These are phyloP conservation scores for Trichoderma gamsii DNA, from an alignment of 495 filamentous ascomycete species.

Conservation along the genomic window DNA sequence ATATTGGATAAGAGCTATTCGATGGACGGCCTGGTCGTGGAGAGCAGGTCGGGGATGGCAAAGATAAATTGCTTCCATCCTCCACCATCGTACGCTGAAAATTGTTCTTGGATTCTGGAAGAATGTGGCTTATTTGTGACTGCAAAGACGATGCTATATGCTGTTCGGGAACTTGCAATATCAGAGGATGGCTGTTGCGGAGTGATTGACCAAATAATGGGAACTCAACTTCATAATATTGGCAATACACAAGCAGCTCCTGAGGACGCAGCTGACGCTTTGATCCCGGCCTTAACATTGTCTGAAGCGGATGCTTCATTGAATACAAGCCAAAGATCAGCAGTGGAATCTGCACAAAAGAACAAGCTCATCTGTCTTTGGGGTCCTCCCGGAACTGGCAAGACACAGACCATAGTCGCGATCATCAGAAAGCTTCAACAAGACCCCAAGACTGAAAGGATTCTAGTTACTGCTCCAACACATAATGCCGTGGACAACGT, in stretches of 20 bases:
- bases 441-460: constrained; percentile 24
- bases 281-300: not conserved
- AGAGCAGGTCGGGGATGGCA: not conserved
- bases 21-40: constrained; percentile 15
- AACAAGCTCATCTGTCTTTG: constrained; percentile 40
- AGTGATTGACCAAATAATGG: constrained; percentile 30
- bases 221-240: constrained; percentile 9
- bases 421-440: constrained; percentile 36
- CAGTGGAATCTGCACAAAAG: constrained; percentile 33
- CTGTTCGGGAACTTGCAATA: constrained; percentile 32
- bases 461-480: constrained; percentile 45
- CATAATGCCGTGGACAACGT: constrained; percentile 51
- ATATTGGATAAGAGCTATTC: constrained; percentile 23
- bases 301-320: constrained; percentile 20
- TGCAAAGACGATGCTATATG: constrained; percentile 42
- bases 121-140: constrained; percentile 23
- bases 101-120: not conserved
- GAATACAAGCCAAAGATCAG: constrained; percentile 42
- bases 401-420: constrained; percentile 45
- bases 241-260: constrained; percentile 4
- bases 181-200: constrained; percentile 26
- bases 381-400: constrained; percentile 51
- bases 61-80: constrained; percentile 10
- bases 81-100: not conserved
- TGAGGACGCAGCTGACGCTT: not conserved